These are phyloP conservation scores for Hirschioporus abietinus DNA, from an alignment of 768 basidiomycete genomes.

Conservation along the genomic window DNA sequence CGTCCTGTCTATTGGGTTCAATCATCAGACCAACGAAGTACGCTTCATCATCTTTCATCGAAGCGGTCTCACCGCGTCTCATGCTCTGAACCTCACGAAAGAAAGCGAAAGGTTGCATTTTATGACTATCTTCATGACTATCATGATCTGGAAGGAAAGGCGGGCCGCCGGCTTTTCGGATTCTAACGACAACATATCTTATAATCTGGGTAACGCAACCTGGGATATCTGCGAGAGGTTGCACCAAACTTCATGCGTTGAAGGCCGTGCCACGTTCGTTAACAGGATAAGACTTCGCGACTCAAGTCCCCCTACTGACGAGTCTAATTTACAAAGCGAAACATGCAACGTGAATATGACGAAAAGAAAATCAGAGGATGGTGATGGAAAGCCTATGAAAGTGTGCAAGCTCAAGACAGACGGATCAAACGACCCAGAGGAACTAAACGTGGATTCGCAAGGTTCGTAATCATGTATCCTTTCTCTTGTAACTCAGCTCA, in stretches of 20 bases:
- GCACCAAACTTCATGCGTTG: neutral
- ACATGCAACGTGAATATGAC: too few relatives aligned
- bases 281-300: neutral
- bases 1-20: neutral
- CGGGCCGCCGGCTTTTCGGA: neutral
- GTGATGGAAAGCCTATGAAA: too few relatives aligned
- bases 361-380: too few relatives aligned
- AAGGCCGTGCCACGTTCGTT: neutral
- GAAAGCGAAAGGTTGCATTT: neutral
- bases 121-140: neutral
- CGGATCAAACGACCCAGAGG: too few relatives aligned
- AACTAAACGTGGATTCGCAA: too few relatives aligned
- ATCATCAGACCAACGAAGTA: neutral
- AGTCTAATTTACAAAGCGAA: too few relatives aligned
- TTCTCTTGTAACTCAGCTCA: too few relatives aligned
- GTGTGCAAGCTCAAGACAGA: too few relatives aligned
- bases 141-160: neutral
- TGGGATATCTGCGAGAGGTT: neutral
- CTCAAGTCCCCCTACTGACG: too few relatives aligned
- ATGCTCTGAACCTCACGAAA: neutral
- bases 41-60: slow-evolving; percentile 1
- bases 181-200: neutral
- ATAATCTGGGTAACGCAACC: neutral
- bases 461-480: too few relatives aligned
- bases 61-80: neutral